Evolutionary conservation across 1,284 basidiomycete genomes (phyloP), one percentile per base, ranked within the genome.

Genomic region (Pterula multifida): DNA sequence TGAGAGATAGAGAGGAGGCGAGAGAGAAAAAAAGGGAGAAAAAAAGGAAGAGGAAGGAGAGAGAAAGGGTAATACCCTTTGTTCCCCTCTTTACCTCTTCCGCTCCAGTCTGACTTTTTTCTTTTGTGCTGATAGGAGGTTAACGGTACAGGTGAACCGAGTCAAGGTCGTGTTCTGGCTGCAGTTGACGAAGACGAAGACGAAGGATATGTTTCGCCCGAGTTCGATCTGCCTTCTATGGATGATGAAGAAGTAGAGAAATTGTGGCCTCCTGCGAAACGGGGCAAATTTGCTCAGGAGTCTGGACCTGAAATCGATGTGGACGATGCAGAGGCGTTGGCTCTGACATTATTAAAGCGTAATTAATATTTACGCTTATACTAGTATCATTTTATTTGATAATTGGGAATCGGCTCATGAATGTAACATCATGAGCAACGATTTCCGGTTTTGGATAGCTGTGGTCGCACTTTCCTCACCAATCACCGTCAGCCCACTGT

Each of bases 1-100:
- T 82, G 52, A 56, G 69, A 50, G 92, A 95, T 69, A 86, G 85
- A 67, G 78, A 80, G 53, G 81, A 89, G 56, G 93, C 90, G 21
- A 82, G 79, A 63, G 89, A 88, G 63, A 93, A 93, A 75, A 86
- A 83, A 67, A 69, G 76, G 54, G 90, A 93, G 66, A 89, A 86
- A 72, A 83, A 87, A 68, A 71, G 77, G 54, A 88, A 92, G 65
- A 89, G 85, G 70, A 94, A 90, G 66, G 90, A 94, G 57, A 75
- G 72, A 32, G 85, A 81, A 59, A 70, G 68, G 52, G 67, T 61
- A 56, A 80, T 78, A 55, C 58, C 74, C 67, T 53, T 51, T 50
- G 36, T 58, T 47, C 46, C 15, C 46, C 28, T 12, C 2, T 26
- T 6, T 28, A 51, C 36, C 47, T 22, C 26, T 46, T 47, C 2